Percentiles rank a stretch among this genome's conserved stretches.
These are phyloP conservation scores for Naematelia encephala DNA, from an alignment of 768 basidiomycete genomes.

Conservation along the genomic window DNA sequence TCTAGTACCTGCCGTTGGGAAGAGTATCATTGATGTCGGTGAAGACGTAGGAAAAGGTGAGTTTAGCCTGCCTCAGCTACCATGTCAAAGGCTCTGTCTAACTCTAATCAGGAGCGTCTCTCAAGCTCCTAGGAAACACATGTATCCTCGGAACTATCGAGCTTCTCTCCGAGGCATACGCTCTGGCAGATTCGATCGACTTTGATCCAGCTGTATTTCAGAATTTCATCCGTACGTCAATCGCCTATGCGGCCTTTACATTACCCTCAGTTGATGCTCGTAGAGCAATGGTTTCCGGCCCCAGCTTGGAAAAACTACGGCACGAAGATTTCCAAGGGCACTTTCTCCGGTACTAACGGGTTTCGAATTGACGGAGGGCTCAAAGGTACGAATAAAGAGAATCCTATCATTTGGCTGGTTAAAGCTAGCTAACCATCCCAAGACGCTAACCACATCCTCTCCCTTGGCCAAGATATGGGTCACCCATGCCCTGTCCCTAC, in stretches of 20 bases:
- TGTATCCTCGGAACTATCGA: slow-evolving; percentile 22
- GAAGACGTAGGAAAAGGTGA: slow-evolving; percentile 28
- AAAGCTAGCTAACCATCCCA: no score
- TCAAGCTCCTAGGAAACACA: slow-evolving; percentile 29
- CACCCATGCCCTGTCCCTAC: not conserved
- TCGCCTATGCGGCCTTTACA: not conserved
- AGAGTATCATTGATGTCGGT: slow-evolving; percentile 24
- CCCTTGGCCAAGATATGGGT: slow-evolving; percentile 5
- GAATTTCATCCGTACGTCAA: slow-evolving; percentile 18
- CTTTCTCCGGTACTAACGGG: slow-evolving; percentile 15
- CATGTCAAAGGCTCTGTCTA: not conserved
- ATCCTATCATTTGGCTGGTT: no score
- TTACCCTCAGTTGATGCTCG: not conserved
- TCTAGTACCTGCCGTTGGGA: slow-evolving; percentile 15
- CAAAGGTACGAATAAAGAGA: slow-evolving; percentile 21
- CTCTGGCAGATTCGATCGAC: slow-evolving; percentile 24
- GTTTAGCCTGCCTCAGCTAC: not conserved
- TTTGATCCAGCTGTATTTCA: slow-evolving; percentile 21
- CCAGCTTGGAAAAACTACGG: slow-evolving; percentile 24
- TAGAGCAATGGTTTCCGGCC: slow-evolving; percentile 22
- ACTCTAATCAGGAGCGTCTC: slow-evolving; percentile 9
- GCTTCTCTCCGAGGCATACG: slow-evolving; percentile 23
- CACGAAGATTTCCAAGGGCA: slow-evolving; percentile 26
- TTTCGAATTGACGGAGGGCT: slow-evolving; percentile 27
- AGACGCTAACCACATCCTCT: slow-evolving; percentile 29